Evolutionary conservation across 495 filamentous ascomycete genomes (phyloP).

Genomic region (Bacidia rubella): DNA sequence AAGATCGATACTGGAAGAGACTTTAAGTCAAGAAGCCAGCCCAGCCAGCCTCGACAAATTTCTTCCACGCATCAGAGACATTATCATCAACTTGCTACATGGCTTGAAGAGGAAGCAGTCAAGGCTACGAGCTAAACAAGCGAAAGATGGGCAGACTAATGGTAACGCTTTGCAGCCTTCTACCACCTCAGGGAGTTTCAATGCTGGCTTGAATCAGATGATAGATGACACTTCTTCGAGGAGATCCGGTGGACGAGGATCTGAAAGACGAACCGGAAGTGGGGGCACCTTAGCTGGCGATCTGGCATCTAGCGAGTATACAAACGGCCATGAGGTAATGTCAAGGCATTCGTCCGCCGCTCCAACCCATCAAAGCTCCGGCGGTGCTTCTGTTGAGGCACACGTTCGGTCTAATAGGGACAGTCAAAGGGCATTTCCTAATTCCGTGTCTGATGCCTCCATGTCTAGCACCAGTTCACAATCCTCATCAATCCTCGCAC

Average conservation of each 20-base stretch:
- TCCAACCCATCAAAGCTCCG: slow-evolving; percentile 12
- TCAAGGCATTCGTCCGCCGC: slow-evolving; percentile 32
- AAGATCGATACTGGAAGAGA: slow-evolving; percentile 83
- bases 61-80: slow-evolving; percentile 85
- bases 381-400: slow-evolving; percentile 2
- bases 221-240: slow-evolving; percentile 44
- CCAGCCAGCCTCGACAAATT: slow-evolving; percentile 82
- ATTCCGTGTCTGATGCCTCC: slow-evolving; percentile 32
- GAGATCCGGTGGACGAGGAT: slow-evolving; percentile 18
- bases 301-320: slow-evolving; percentile 10
- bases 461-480: slow-evolving; percentile 57
- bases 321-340: slow-evolving; percentile 32
- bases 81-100: slow-evolving; percentile 93
- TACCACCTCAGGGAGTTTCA: slow-evolving; percentile 42
- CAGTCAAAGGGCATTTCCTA: slow-evolving; percentile 33
- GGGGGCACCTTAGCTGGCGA: slow-evolving; percentile 25
- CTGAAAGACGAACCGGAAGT: slow-evolving; percentile 35
- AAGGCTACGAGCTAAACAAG: slow-evolving; percentile 67
- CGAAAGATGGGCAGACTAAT: slow-evolving; percentile 47
- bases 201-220: slow-evolving; percentile 48
- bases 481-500: slow-evolving; percentile 50
- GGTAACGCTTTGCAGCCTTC: slow-evolving; percentile 26
- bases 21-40: slow-evolving; percentile 90
- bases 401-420: slow-evolving; percentile 30
- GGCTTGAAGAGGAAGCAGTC: slow-evolving; percentile 94